Conservation (phyloP, 2,329 filamentous ascomycete species). For the Calonectria pauciramosa region DNA sequence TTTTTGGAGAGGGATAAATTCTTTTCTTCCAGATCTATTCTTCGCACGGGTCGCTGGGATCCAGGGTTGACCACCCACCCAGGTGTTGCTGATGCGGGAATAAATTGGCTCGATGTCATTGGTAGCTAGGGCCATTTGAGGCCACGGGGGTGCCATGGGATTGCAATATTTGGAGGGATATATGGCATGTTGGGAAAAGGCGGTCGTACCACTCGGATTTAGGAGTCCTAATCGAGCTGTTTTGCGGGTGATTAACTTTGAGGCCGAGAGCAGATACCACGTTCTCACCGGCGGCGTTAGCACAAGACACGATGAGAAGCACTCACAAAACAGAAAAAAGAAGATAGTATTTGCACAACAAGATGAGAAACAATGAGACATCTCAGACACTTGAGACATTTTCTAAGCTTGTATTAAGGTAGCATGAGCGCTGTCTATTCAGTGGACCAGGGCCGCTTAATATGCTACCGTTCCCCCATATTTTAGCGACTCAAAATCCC, state of each 20-base stretch:
- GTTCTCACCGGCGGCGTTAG: no score
- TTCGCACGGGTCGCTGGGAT: background rate
- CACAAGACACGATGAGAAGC: no score
- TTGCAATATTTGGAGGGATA: background rate
- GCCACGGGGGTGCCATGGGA: background rate
- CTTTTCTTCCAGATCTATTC: background rate
- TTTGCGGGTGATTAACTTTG: background rate
- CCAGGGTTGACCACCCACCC: background rate
- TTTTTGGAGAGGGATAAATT: constrained; percentile 2
- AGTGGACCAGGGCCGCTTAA: background rate
- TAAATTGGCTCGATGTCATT: background rate
- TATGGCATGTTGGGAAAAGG: background rate
- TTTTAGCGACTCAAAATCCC: background rate
- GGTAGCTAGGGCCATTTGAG: background rate
- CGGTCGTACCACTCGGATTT: constrained; percentile 1
- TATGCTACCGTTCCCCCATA: background rate
- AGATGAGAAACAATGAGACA: background rate
- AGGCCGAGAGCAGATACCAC: background rate
- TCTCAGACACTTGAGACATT: background rate
- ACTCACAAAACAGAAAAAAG: background rate
- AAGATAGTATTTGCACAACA: no score
- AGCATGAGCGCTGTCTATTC: background rate
- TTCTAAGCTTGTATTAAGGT: background rate
- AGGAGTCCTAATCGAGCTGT: background rate
- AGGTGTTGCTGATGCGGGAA: background rate